Evolutionary conservation across 192 early-diverging fungal species (phyloP), one percentile per base, ranked within the genome.

Genomic region (Backusella macrospora): DNA sequence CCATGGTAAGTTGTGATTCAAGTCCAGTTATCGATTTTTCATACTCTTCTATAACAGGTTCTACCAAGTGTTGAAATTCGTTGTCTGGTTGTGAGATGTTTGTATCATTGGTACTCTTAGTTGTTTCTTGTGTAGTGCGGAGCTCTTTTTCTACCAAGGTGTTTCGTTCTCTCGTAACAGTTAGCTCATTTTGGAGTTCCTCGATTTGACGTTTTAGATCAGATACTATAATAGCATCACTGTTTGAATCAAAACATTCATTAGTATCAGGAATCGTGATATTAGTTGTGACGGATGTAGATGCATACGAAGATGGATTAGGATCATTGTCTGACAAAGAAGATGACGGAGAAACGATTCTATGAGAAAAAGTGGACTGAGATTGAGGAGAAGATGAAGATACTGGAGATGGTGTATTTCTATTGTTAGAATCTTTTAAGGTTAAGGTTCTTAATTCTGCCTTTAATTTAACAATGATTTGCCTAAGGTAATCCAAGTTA

Each of bases 21-120:
- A 93, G 81, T 15, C 77, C 78, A 8, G 86, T 83, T n/a, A 93
- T 83, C 40, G 86, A 85, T 64, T 84, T 85, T 77, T 91, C 89
- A 72, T 92, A 91, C 65, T 92, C 92, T 55, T 90, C 86, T 75
- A 93, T 86, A 2, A 93, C 86, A 18, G 90, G 84, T 80, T 87
- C 81, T 68, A 93, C 85, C 77, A 89, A 72, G 67, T 90, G 44
- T 73, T 87, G 72, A 52, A 81, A 81, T 15, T 73, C 68, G 9
- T 18, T 59, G 52, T 23, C 52, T 21, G 55, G 15, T 23, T 43
- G 44, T 14, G n/a, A 9, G 5, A 59, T 29, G n/a, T 40, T 46
- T 49, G 62, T 46, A 45, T 76, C 62, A 6, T 26, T 34, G 14
- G 45, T 16, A 69, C 23, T 69, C 15, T 7, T 29, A 1, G 15